phyloP scores from a whole-genome alignment of 139 green algal genomes.

The Spirogloea muscicola region DNA sequence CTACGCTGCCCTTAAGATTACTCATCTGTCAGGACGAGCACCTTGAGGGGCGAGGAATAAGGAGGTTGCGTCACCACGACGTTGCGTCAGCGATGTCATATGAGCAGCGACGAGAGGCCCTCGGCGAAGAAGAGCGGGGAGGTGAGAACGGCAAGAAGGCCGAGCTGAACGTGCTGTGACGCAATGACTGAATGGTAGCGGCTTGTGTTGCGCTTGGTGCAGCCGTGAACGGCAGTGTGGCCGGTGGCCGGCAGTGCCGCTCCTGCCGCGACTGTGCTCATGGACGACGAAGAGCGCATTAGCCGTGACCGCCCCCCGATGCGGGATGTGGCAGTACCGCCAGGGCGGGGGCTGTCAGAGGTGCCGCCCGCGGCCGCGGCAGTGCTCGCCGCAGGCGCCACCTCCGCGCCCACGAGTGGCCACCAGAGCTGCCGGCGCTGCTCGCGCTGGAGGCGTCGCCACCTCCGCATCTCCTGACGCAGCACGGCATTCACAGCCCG shows the following conservation, averaged over 20 bases:
- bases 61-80: no score
- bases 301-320: no score
- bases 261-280: no score
- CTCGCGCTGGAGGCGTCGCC: slow-evolving; percentile 4
- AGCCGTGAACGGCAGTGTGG: no score
- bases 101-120: slow-evolving; percentile 1
- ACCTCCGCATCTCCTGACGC: neutral
- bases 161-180: slow-evolving; percentile 27
- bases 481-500: slow-evolving; percentile 17
- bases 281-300: no score
- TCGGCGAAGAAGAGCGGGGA: neutral
- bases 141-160: slow-evolving; percentile 13
- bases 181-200: slow-evolving; percentile 21
- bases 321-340: no score
- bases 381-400: neutral
- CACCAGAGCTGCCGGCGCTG: slow-evolving; percentile 32
- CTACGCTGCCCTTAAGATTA: no score
- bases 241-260: no score
- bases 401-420: slow-evolving; percentile 24
- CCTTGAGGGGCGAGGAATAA: no score
- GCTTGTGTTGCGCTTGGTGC: no score
- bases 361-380: neutral
- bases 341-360: no score
- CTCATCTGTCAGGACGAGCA: no score
- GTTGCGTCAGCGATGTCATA: slow-evolving; percentile 5